Conservation (phyloP, 345 rosid genomes). For the Boechera stricta region DNA sequence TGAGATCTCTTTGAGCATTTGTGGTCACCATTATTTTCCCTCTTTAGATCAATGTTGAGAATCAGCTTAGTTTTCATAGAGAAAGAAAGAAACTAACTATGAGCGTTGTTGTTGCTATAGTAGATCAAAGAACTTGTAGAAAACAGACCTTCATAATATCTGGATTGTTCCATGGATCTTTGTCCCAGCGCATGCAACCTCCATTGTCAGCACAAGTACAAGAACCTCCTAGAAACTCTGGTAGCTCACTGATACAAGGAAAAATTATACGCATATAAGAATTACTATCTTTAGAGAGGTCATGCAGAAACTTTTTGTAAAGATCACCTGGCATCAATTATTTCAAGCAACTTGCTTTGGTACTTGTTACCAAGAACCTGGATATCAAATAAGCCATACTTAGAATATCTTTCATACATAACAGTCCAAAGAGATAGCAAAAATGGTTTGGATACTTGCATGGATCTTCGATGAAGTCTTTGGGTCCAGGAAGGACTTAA, state of each 20-base stretch:
- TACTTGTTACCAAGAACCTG: conserved; percentile 91
- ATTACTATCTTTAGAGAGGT: neutral
- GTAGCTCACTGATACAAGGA: conserved; percentile 62
- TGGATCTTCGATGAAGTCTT: conserved; percentile 89
- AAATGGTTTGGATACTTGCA: conserved; percentile 51
- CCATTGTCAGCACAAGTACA: conserved; percentile 82
- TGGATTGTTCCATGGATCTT: conserved; percentile 83
- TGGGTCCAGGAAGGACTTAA: conserved; percentile 90
- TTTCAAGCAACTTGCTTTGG: conserved; percentile 88
- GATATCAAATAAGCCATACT: neutral
- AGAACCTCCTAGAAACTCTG: conserved; percentile 78
- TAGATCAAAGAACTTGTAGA: conserved; percentile 2
- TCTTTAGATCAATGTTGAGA: conserved; percentile 48
- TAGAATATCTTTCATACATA: conserved; percentile 11
- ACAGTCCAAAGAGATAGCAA: conserved; percentile 9
- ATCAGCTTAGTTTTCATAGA: conserved; percentile 2
- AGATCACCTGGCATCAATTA: conserved; percentile 69
- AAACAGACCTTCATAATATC: conserved; percentile 64
- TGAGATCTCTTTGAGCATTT: conserved; percentile 51
- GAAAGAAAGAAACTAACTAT: conserved; percentile 5
- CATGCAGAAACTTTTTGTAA: neutral
- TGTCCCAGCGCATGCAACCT: conserved; percentile 83
- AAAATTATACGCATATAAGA: too few relatives aligned
- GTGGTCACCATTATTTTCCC: conserved; percentile 69
- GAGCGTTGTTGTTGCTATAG: neutral